phyloP scores from a whole-genome alignment of 768 basidiomycete genomes.

The Leccinum incarnatum region DNA sequence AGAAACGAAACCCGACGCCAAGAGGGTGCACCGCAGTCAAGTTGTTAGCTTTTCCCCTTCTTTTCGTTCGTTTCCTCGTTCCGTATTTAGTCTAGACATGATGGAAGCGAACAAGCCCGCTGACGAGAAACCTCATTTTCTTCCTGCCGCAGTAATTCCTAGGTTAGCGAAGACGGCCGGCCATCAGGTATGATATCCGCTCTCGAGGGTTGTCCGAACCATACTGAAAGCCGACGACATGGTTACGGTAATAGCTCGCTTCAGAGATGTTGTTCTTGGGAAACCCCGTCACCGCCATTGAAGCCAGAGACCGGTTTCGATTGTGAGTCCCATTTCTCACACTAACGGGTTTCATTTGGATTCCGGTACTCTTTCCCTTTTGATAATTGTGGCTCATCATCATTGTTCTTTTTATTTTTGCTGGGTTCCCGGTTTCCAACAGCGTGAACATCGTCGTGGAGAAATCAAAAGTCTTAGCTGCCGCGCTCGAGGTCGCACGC shows the following conservation, averaged over 20 bases:
- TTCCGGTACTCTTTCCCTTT: constrained; percentile 1
- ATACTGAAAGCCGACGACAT: constrained; percentile 13
- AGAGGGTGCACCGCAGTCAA: background rate
- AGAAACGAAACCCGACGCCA: background rate
- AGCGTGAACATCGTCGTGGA: constrained; percentile 76
- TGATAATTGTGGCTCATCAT: constrained; percentile 13
- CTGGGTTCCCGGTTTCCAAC: background rate
- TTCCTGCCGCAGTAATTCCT: constrained; percentile 53
- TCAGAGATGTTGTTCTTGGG: constrained; percentile 77
- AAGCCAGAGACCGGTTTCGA: constrained; percentile 68
- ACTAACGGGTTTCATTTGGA: background rate
- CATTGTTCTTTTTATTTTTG: constrained; percentile 1
- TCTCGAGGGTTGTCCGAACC: constrained; percentile 4
- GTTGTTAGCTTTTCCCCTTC: background rate
- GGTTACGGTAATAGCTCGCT: constrained; percentile 48
- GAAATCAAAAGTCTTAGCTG: constrained; percentile 45
- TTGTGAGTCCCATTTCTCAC: constrained; percentile 50
- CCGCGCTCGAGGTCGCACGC: constrained; percentile 61
- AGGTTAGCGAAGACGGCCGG: constrained; percentile 62
- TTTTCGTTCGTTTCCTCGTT: constrained; percentile 1
- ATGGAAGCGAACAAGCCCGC: constrained; percentile 3
- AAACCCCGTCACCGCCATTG: constrained; percentile 58
- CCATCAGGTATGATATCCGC: constrained; percentile 60
- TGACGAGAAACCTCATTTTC: constrained; percentile 9
- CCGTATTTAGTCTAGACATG: background rate